Conservation (phyloP, 208 protist species). For the Acanthamoeba royreba region DNA sequence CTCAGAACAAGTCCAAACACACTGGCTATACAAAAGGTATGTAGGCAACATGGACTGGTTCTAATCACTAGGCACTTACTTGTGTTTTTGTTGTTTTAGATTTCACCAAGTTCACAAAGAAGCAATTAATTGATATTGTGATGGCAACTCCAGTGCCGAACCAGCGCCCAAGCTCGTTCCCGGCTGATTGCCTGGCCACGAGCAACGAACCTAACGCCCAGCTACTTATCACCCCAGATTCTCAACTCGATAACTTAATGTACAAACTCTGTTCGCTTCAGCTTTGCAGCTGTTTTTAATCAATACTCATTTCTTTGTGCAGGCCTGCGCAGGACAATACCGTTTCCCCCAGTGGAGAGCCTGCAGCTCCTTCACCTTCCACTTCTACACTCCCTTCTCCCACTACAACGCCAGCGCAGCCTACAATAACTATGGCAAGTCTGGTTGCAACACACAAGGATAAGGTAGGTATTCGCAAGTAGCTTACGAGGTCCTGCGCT, state of each 20-base stretch:
- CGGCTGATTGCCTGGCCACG: background rate
- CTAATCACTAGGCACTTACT: background rate
- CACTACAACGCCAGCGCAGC: background rate
- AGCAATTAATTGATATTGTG: background rate
- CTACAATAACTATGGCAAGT: background rate
- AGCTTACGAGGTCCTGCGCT: no score
- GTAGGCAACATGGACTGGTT: no score
- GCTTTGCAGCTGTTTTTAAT: no score
- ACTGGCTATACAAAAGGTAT: background rate
- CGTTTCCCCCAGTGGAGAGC: background rate
- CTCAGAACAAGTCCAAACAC: background rate
- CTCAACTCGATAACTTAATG: background rate
- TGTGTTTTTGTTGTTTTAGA: background rate
- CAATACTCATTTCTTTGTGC: no score
- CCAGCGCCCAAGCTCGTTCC: background rate
- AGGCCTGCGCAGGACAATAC: background rate
- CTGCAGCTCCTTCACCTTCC: background rate
- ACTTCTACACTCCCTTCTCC: background rate
- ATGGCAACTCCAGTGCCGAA: background rate
- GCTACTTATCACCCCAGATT: background rate
- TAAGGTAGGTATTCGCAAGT: no score
- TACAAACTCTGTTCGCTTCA: no score
- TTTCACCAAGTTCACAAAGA: constrained; percentile 24
- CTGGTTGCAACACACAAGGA: background rate
- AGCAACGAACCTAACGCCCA: background rate